Conservation (phyloP, 2,329 filamentous ascomycete species). For the Epichloe festucae region DNA sequence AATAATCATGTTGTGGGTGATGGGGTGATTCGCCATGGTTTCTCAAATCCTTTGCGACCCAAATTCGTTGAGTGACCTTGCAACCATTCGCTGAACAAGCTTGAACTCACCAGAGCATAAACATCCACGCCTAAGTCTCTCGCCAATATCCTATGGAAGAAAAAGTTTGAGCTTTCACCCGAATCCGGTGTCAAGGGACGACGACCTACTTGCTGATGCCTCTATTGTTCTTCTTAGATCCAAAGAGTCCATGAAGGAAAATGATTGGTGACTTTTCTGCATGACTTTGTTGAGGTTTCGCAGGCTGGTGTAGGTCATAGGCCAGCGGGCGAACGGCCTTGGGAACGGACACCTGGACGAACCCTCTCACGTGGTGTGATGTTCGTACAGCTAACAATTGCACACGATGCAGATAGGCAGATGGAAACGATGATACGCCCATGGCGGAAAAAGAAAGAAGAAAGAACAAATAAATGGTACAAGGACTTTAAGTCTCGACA, state of each 20-base stretch:
- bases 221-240: constrained; percentile 89
- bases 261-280: constrained; percentile 52
- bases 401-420: background rate
- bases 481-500: background rate
- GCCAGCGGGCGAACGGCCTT: constrained; percentile 29
- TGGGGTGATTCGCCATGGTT: constrained; percentile 92
- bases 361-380: background rate
- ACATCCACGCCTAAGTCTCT: constrained; percentile 68
- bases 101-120: constrained; percentile 57
- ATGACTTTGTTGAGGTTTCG: constrained; percentile 22
- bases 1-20: constrained; percentile 62
- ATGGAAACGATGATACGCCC: background rate
- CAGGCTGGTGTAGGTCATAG: constrained; percentile 54
- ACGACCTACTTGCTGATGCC: constrained; percentile 77
- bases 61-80: background rate
- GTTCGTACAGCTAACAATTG: background rate
- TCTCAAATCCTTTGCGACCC: constrained; percentile 55
- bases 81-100: background rate
- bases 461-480: too few relatives aligned
- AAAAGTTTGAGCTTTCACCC: background rate
- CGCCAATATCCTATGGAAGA: constrained; percentile 52
- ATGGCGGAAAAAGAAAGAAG: background rate
- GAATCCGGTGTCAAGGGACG: background rate
- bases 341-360: background rate
- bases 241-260: constrained; percentile 86